Conservation (phyloP, 768 basidiomycete species). For the Kwoniella dejecticola region DNA sequence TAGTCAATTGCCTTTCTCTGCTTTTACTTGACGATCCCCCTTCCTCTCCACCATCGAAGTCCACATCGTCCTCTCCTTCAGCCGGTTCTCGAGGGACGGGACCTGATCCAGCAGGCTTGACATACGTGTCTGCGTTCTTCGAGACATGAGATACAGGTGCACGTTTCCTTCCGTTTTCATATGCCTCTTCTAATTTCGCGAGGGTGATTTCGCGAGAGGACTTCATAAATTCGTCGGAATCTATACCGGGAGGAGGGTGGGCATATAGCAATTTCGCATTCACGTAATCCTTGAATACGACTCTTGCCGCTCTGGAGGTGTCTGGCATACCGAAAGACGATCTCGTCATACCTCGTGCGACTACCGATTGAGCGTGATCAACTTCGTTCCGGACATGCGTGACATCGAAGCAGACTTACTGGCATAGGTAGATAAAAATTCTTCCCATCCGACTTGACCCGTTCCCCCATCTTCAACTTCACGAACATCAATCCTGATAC, state of each 20-base stretch:
- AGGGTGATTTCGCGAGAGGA: slow-evolving; percentile 66
- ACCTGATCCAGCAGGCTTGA: slow-evolving; percentile 56
- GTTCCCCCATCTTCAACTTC: slow-evolving; percentile 81
- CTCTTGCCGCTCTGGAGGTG: slow-evolving; percentile 88
- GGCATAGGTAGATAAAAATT: slow-evolving; percentile 85
- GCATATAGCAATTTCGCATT: slow-evolving; percentile 89
- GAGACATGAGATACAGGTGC: slow-evolving; percentile 84
- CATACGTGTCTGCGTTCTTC: slow-evolving; percentile 80
- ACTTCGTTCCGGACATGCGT: no score
- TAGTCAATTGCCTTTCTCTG: slow-evolving; percentile 59
- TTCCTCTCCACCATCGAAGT: no score
- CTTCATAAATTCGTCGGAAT: slow-evolving; percentile 72
- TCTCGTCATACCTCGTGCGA: slow-evolving; percentile 87
- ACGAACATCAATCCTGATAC: slow-evolving; percentile 69
- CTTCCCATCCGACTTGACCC: slow-evolving; percentile 65
- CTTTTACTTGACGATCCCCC: slow-evolving; percentile 16
- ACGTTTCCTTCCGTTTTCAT: slow-evolving; percentile 69
- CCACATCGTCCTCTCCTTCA: slow-evolving; percentile 40
- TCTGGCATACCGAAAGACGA: slow-evolving; percentile 97
- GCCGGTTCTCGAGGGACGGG: slow-evolving; percentile 25
- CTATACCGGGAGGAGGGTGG: slow-evolving; percentile 71
- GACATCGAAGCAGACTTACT: slow-evolving; percentile 69
- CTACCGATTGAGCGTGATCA: no score
- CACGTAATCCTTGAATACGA: slow-evolving; percentile 94
- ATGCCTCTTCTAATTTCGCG: slow-evolving; percentile 59